Evolutionary conservation across 257 asterid genomes (phyloP).

Genomic region (Solanum pennellii): DNA sequence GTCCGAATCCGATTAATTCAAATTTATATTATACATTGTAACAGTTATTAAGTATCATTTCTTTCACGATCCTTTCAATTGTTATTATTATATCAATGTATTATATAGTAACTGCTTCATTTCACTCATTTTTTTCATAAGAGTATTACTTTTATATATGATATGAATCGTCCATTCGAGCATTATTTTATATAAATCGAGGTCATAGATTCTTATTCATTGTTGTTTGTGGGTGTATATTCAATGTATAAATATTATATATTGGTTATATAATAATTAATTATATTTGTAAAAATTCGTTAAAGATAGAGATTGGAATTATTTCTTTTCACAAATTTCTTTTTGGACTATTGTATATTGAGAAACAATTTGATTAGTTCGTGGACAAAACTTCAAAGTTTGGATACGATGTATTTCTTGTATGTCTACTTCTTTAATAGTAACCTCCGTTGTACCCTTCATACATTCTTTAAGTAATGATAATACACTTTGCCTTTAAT

Average conservation of each 20-base stretch:
- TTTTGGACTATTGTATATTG: background rate
- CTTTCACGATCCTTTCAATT: background rate
- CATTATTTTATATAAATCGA: background rate
- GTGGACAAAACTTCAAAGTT: background rate
- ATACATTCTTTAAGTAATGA: background rate
- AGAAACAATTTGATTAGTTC: background rate
- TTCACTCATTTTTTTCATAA: background rate
- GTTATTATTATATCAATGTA: background rate
- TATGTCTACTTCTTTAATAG: background rate
- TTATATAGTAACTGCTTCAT: background rate
- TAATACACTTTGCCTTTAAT: background rate
- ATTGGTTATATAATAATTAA: background rate
- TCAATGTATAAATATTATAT: background rate
- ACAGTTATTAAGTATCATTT: background rate
- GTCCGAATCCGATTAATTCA: background rate
- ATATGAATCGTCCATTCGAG: background rate
- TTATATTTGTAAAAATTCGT: background rate
- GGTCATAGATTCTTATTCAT: background rate
- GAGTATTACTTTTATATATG: background rate
- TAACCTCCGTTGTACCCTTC: background rate
- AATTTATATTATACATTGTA: background rate
- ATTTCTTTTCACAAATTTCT: background rate
- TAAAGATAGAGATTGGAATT: background rate
- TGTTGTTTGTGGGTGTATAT: background rate
- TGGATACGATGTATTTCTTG: background rate